Evolutionary conservation across 345 rosid genomes (phyloP), one percentile per base, ranked within the genome.

Genomic region (Lenwebbia sp.): DNA sequence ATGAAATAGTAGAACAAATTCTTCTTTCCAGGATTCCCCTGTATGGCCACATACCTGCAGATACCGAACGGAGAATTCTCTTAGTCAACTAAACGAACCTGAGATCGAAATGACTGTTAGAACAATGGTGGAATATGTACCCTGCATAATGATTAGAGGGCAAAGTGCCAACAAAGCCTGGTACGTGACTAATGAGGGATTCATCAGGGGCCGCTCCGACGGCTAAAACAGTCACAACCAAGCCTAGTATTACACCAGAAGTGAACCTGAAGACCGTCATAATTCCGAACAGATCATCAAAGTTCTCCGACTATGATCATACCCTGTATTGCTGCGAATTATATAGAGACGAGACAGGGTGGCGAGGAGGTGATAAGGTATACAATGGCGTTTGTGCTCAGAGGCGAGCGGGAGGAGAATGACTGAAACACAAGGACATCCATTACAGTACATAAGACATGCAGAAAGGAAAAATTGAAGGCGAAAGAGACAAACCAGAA

Each of bases 101-200:
- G 33, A 76, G 22, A 15, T 44, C 26, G 3, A 76, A 85, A 28
- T 13, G 81, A 37, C 23, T 5, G 30, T 4, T 2, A 81, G 37
- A 6, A 37, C 41, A 60, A 25, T 7, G 50, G 19, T 37, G 23
- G 58, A n/a, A 1, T 28, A 17, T 22, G 41, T 85, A 86, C 93
- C 93, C 92, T 23, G 88, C 86, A 84, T 91, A 83, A 84, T 91
- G 93, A 7, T 85, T 84, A 21, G 93, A 91, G 15, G 91, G 92
- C 84, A 91, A 85, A 83, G 84, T 55, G 54, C 89, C 92, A 26
- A 22, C 23, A 85, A 90, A 90, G 54, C 93, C 91, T 11, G 93
- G 93, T 23, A 90, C 26, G 30, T 78, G 49, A 13, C 88, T 86
- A 83, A 91, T 28, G n/a, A 88, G 89, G 23, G 91, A 85, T 17